Evolutionary conservation across 352 stramenopile species (phyloP), one percentile per base, ranked within the genome.

Genomic region (Globisporangium uncinulatum): DNA sequence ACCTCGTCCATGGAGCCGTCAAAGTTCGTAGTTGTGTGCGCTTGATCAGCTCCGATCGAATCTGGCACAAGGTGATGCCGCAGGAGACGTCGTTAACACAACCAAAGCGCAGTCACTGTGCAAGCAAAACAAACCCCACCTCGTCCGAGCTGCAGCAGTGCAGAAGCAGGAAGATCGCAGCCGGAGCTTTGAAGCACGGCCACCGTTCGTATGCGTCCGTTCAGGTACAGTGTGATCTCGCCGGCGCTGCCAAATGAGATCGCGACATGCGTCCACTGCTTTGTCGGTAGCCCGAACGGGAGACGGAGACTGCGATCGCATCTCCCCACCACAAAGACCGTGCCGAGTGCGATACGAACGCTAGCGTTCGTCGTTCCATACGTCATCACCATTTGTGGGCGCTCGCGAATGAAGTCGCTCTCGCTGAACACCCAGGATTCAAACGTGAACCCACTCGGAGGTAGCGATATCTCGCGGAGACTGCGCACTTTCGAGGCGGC

Each of bases 1-100:
- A 83, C 76, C 56, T 84, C 76, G 46, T 86, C 76, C 43, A 86
- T 70, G 17, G 46, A 47, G 6, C 76, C 76, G 19, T 51, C 44
- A 19, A 83, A 74, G 9, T 53, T 29, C n/a, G 54, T 51, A 8
- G 60, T 57, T 6, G 31, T 14, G 14, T 47, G 43, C 9, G 56
- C 51, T 14, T 46, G 31, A 37, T 56, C 29, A 44, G 73, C 48
- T 0, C 29, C 46, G 24, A 76, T 63, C 17, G 64, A 57, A 54
- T 73, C 67, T 71, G 14, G 10, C 13, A 45, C 19, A 39, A 20
- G 47, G 37, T 6, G 19, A 39, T 8, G 10, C 34, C 21, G 9
- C 20, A 36, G 43, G 11, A n/a, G 15, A 9, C n/a, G 20, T 37
- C 46, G 19, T 44, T 20, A 59, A 13, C 14, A 39, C 6, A 39